phyloP scores from a whole-genome alignment of 78 protist genomes.

The Creolimax fragrantissima region DNA sequence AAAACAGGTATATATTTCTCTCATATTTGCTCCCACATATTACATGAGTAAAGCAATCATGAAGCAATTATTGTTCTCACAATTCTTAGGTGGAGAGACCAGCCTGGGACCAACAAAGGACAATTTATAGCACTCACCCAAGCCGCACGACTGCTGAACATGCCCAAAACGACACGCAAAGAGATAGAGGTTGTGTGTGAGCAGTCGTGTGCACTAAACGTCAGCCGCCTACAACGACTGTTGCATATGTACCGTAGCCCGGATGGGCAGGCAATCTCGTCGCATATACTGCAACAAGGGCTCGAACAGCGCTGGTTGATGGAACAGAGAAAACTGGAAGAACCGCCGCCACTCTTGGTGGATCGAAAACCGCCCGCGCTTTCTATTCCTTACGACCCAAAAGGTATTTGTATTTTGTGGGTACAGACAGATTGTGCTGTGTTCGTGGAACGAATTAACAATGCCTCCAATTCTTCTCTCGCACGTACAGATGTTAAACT shows the following conservation, averaged over 20 bases:
- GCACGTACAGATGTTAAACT: neutral
- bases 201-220: neutral
- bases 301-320: neutral
- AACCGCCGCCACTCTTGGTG: neutral
- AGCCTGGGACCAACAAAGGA: neutral
- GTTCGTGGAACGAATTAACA: too few relatives aligned
- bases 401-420: neutral
- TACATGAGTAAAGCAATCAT: too few relatives aligned
- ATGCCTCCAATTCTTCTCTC: too few relatives aligned
- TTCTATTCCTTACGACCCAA: neutral
- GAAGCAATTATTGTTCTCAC: too few relatives aligned
- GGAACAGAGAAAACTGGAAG: neutral
- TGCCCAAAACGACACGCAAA: neutral
- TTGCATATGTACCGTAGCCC: neutral
- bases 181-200: neutral
- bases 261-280: neutral
- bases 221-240: neutral
- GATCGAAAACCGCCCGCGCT: neutral
- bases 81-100: neutral
- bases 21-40: too few relatives aligned
- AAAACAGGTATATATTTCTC: too few relatives aligned
- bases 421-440: neutral
- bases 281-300: neutral
- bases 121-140: neutral
- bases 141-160: neutral